Conservation (phyloP, 805 yeast species). For the Candida montana region DNA sequence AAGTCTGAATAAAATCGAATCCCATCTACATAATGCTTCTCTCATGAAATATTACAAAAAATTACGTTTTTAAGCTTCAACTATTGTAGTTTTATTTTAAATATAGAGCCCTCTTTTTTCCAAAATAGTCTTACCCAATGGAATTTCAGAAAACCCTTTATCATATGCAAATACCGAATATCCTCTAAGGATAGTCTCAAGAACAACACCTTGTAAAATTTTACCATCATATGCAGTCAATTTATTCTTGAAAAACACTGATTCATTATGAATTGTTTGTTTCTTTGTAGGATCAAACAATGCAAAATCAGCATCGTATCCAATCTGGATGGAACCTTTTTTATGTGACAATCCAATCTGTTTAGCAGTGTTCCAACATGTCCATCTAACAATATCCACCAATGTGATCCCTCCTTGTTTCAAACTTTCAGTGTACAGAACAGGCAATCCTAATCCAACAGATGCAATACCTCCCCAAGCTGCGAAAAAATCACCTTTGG, state of each 20-base stretch:
- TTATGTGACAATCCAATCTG: constrained; percentile 72
- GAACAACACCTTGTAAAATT: constrained; percentile 63
- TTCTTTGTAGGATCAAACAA: constrained; percentile 63
- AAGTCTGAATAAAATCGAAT: constrained; percentile 21
- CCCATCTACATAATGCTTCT: too few relatives aligned
- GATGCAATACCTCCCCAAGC: constrained; percentile 98
- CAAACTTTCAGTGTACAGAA: constrained; percentile 70
- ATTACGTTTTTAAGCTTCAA: too few relatives aligned
- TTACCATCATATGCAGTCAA: constrained; percentile 81
- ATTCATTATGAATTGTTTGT: constrained; percentile 47
- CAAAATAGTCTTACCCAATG: constrained; percentile 56
- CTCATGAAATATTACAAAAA: too few relatives aligned
- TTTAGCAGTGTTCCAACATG: constrained; percentile 73
- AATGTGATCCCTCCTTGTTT: constrained; percentile 49
- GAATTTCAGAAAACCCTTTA: constrained; percentile 47
- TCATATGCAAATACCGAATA: constrained; percentile 52
- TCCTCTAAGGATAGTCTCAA: constrained; percentile 80
- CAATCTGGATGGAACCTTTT: constrained; percentile 70
- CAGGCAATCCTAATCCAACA: constrained; percentile 84
- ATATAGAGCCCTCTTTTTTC: constrained; percentile 60
- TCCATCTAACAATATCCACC: constrained; percentile 71
- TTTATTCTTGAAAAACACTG: constrained; percentile 76
- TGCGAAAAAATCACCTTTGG: constrained; percentile 77
- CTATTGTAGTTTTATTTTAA: too few relatives aligned
- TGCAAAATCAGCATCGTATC: constrained; percentile 85